Base-by-base conservation (phyloP, 306 rosid species). In the Pterocarpus santalinus region DNA sequence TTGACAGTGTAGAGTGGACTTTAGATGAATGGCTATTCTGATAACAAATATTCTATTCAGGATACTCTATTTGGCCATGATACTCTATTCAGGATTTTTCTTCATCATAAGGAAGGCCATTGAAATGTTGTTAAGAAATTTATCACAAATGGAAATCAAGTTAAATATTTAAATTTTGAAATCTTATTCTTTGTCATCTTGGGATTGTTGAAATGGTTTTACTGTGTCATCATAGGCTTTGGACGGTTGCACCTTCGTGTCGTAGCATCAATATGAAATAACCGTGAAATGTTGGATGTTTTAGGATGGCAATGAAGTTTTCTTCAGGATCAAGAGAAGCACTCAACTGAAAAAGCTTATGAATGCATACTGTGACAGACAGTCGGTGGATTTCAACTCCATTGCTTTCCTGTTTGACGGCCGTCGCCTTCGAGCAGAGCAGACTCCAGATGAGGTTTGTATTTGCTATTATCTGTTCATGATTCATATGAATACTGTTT, bases 251-350 rank as follows among this genome's bases (percentile, higher is more conserved):
- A 66, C 15, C 7, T 36, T 38, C 1, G 7, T 64, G 47, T 15
- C 12, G 36, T 35, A 22, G n/a, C 22, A 32, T 63, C 33, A 11
- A 65, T 51, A 52, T 33, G 53, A 33, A 5, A 22, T 5, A 38
- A 28, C 47, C 1, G 38, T 55, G 16, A 43, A 2, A 58, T 47
- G 43, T 14, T 39, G 2, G 32, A 3, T 55, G 7, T 73, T 81
- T 46, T 73, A 87, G 93, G 93, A 90, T 65, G 91, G 91, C 7
- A 85, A 85, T 76, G 93, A 90, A 73, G 91, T 87, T 11, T 90
- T 87, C 73, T 90, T 90, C 82, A 75, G 87, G 86, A 90, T 90
- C 33, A 90, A 87, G 87, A 77, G 89, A 35, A 90, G 86, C 69
- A 87, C 93, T 35, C 88, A 81, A 13, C 80, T 85, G 73, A 85